Evolutionary conservation across 1,284 basidiomycete species (phyloP), one percentile per base, ranked within the genome.

Genomic region (Trichosporon faecale): DNA sequence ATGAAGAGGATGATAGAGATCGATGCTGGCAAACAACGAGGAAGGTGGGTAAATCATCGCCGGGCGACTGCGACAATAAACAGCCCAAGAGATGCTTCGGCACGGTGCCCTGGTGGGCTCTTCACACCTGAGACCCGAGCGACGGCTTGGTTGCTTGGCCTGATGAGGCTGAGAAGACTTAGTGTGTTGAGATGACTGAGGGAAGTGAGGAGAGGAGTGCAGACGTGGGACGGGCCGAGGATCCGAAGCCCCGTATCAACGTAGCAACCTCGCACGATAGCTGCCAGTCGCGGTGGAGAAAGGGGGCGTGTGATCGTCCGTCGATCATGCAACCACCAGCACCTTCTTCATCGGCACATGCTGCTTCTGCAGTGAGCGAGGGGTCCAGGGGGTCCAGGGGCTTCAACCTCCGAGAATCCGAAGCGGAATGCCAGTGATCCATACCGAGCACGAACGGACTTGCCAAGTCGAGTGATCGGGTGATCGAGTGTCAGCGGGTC

Each of bases 91-190:
- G 16, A 44, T 18, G 49, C 49, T 52, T 52, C 49, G 49, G 49
- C 49, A 52, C n/a, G 23, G 64, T 1, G 71, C 68, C 14, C 49
- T 72, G 57, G 69, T 66, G 35, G 60, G 66, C 55, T 69, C 71
- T 18, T 49, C 67, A 44, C 61, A 55, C 49, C 40, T 44, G 40
- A 44, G 40, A 44, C 40, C 40, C 40, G 40, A 12, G 8, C 40
- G 40, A 44, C 18, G n/a, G 18, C 40, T n/a, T 44, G 40, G 4
- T 44, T 44, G 40, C 40, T 18, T 3, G 40, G 33, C 5, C 33
- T 33, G 33, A 33, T 4, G 33, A 4, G 33, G 40, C 40, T 18
- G 16, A 44, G 18, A 44, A 44, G 40, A 3, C 11, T 18, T 5
- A 14, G 18, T 44, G 40, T 44, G 40, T 44, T 44, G 40, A 44